Base-by-base conservation (phyloP, 768 basidiomycete species). In the Tricholoma saponaceum region DNA sequence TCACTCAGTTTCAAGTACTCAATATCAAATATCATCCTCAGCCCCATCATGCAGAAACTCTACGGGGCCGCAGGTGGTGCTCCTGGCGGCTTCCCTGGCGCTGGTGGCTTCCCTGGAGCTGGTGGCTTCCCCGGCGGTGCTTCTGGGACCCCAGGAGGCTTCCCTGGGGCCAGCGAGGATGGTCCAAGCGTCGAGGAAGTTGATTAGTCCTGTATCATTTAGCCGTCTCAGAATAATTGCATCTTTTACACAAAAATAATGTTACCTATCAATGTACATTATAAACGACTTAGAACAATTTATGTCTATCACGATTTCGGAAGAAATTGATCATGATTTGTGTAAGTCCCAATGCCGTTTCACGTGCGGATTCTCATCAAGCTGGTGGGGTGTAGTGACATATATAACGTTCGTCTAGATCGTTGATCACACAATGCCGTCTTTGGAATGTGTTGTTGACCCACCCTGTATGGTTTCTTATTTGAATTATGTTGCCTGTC, bases 151-250 rank as follows among this genome's bases (percentile, higher is more conserved):
- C 83, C 85, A 22, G 87, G 86, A 52, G 85, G 84, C 51, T 84
- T 84, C 80, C 85, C 86, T 30, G 83, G 85, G 56, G 84, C 79
- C 33, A 77, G 78, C 47, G 90, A 90, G 71, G 92, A 92, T 28
- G 94, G 93, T 46, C 93, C 92, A 47, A 87, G 86, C 58, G 92
- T 95, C 54, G 92, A 95, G 80, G 92, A 95, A 77, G 93, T 94
- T 65, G 88, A 90, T 71, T 90, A 82, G 81, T 61, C 58, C 62
- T 55, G 41, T 32, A 54, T 43, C 18, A 43, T 20, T 16, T 37
- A 14, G 12, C 20, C 41, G 16, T 43, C 9, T 43, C 20, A 10
- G 55, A 39, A 57, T 63, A 56, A 57, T 52, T 51, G 55, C 59
- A 58, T 59, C 18, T 55, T 58, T 61, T 32, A 43, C 56, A 50